Percentiles rank a stretch among this genome's conserved stretches.
Conservation (phyloP, 768 basidiomycete genomes). For the Lactifluus piperatus region DNA sequence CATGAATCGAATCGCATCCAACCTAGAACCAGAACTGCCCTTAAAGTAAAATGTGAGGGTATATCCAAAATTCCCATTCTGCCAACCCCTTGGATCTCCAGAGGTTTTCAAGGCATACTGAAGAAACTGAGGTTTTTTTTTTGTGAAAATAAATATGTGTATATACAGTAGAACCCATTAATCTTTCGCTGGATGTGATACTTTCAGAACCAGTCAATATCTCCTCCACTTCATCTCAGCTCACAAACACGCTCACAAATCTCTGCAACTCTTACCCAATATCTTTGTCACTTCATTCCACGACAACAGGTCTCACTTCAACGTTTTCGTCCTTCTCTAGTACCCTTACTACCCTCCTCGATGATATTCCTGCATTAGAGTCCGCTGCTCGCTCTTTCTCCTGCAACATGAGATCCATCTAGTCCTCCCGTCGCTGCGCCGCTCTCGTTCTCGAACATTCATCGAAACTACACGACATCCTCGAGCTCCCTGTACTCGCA, state of each 20-base stretch:
- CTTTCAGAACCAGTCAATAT: slow-evolving; percentile 67
- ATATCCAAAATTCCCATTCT: too few relatives aligned
- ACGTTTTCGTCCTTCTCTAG: slow-evolving; percentile 68
- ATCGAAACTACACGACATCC: slow-evolving; percentile 84
- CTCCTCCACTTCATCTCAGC: slow-evolving; percentile 74
- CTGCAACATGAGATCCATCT: slow-evolving; percentile 62
- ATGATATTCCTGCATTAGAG: slow-evolving; percentile 72
- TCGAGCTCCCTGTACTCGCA: slow-evolving; percentile 85
- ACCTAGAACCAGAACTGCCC: too few relatives aligned
- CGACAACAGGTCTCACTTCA: slow-evolving; percentile 61
- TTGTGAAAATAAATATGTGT: too few relatives aligned
- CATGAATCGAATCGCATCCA: too few relatives aligned
- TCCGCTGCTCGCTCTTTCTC: slow-evolving; percentile 63
- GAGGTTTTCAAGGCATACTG: too few relatives aligned
- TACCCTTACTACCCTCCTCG: slow-evolving; percentile 63
- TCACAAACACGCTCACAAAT: slow-evolving; percentile 82
- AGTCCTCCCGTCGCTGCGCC: slow-evolving; percentile 65
- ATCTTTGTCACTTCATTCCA: slow-evolving; percentile 76
- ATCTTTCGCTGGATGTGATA: slow-evolving; percentile 59
- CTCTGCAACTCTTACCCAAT: slow-evolving; percentile 89
- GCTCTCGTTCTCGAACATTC: slow-evolving; percentile 87
- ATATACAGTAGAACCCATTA: slow-evolving; percentile 58
- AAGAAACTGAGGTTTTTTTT: too few relatives aligned
- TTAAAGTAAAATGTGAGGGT: too few relatives aligned
- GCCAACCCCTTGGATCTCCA: too few relatives aligned